phyloP scores from a whole-genome alignment of 208 protist species.

The Leishmania guyanensis region DNA sequence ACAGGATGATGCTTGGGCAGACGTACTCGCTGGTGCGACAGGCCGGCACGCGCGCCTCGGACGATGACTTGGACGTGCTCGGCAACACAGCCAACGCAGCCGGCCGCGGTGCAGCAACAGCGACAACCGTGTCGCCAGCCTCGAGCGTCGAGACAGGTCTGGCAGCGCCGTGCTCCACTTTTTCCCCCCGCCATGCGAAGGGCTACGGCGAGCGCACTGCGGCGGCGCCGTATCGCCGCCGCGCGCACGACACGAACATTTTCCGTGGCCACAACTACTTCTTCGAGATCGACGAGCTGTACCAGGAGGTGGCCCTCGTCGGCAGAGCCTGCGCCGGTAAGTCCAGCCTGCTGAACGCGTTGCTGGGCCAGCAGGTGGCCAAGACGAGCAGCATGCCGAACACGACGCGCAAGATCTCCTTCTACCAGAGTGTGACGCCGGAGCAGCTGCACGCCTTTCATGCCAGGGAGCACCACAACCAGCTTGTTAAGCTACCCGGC shows the following conservation, averaged over 20 bases:
- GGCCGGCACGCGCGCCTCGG: conserved; percentile 52
- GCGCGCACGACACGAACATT: conserved; percentile 53
- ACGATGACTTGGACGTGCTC: conserved; percentile 18
- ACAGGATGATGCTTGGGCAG: conserved; percentile 76
- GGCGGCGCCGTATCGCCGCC: conserved; percentile 31
- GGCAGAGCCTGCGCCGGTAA: conserved; percentile 86
- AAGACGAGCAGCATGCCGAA: conserved; percentile 89
- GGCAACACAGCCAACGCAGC: background rate
- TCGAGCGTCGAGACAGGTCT: conserved; percentile 22
- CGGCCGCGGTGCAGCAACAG: background rate
- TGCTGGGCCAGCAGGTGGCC: conserved; percentile 78
- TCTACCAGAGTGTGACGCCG: conserved; percentile 88
- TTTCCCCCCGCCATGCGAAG: background rate
- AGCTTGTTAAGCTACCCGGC: conserved; percentile 86
- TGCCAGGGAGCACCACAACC: conserved; percentile 64
- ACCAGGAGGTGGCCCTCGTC: conserved; percentile 89
- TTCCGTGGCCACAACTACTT: conserved; percentile 90
- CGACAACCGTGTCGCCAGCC: conserved; percentile 15
- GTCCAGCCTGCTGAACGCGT: conserved; percentile 86
- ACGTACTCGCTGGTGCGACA: conserved; percentile 78
- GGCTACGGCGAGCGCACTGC: background rate
- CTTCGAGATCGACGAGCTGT: conserved; percentile 92
- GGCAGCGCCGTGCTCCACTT: conserved; percentile 1
- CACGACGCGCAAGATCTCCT: conserved; percentile 83
- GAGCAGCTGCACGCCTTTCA: conserved; percentile 80